phyloP scores from a whole-genome alignment of 371 early-diverging fungal species.

The Actinomortierella ambigua region DNA sequence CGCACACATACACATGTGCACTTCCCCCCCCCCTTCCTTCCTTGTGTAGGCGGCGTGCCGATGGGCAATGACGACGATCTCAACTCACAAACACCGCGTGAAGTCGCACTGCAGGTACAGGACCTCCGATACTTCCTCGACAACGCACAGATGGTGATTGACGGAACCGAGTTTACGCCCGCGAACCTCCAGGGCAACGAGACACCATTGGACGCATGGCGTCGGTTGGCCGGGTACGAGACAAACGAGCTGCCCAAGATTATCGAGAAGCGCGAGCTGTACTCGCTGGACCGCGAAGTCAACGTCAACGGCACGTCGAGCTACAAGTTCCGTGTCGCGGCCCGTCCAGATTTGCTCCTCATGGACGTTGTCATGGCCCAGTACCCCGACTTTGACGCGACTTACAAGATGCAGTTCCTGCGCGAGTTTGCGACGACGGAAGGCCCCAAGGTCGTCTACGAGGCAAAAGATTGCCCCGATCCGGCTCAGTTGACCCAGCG shows the following conservation, averaged over 20 bases:
- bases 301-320: constrained; percentile 10
- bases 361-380: constrained; percentile 24
- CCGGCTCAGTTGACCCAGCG: neutral
- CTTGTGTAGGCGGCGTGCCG: no score
- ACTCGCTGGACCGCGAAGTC: constrained; percentile 13
- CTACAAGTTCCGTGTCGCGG: constrained; percentile 17
- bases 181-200: neutral
- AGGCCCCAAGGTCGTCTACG: neutral
- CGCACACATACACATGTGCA: no score
- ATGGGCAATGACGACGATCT: constrained; percentile 6
- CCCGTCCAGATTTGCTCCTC: constrained; percentile 36
- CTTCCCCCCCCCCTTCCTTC: no score
- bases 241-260: neutral
- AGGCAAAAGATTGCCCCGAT: neutral
- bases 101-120: neutral
- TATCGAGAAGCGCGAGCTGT: constrained; percentile 3
- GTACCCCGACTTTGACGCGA: constrained; percentile 6
- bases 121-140: constrained; percentile 17
- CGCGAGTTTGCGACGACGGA: neutral
- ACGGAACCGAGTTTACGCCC: constrained; percentile 17
- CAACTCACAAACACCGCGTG: neutral
- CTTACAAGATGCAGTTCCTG: constrained; percentile 13
- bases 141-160: constrained; percentile 28
- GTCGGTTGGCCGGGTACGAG: constrained; percentile 12
- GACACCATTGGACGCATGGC: constrained; percentile 6